phyloP scores from a whole-genome alignment of 305 asterid genomes.

The Coffea humblotiana region DNA sequence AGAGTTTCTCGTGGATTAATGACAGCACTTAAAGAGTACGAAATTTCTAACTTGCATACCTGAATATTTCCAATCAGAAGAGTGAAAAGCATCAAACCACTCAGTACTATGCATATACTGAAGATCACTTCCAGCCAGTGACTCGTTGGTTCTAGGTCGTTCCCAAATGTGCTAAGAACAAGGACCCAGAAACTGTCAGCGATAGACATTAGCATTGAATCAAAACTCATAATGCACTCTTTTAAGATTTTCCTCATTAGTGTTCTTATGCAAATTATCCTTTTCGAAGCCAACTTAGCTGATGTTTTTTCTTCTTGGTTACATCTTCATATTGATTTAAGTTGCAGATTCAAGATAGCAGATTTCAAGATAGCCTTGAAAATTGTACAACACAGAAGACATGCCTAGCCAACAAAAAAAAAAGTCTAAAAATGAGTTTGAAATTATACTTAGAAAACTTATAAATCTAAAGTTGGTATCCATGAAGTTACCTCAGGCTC shows the following conservation, averaged over 20 bases:
- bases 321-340: too few relatives aligned
- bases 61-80: conserved; percentile 89
- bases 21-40: background rate
- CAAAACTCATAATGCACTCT: background rate
- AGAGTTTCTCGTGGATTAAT: background rate
- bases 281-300: background rate
- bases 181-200: background rate
- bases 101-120: conserved; percentile 72
- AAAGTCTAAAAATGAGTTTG: background rate
- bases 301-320: background rate
- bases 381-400: background rate
- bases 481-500: conserved; percentile 67
- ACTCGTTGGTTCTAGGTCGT: conserved; percentile 87
- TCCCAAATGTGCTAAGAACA: conserved; percentile 80
- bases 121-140: conserved; percentile 79
- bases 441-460: background rate
- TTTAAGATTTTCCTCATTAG: background rate
- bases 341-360: background rate
- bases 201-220: background rate
- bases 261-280: background rate
- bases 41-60: conserved; percentile 33
- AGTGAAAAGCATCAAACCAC: conserved; percentile 90
- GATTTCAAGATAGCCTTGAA: background rate
- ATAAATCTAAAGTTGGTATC: background rate
- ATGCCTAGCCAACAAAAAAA: background rate